Percentiles rank a stretch among this genome's conserved stretches.
Evolutionary conservation across 192 early-diverging fungal genomes (phyloP).

Genomic region (Coemansia sp.): DNA sequence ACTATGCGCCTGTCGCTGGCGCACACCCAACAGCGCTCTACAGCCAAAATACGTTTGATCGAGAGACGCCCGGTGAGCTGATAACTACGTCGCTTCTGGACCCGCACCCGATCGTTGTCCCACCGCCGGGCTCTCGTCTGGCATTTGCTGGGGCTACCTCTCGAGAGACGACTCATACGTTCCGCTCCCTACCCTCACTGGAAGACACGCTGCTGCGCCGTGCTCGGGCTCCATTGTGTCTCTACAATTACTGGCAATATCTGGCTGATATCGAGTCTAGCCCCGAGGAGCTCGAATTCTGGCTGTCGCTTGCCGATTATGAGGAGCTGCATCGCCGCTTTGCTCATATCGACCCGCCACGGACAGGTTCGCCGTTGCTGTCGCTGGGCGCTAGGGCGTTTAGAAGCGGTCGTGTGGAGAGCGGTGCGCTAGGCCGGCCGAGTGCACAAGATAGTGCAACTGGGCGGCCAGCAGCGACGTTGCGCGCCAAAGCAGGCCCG

Average conservation of each 20-base stretch:
- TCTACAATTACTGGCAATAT: conserved; percentile 78
- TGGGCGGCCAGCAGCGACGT: conserved; percentile 13
- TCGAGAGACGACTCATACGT: conserved; percentile 26
- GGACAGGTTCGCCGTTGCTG: conserved; percentile 11
- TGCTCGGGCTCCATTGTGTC: conserved; percentile 70
- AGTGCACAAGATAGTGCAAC: conserved; percentile 13
- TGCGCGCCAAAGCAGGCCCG: conserved; percentile 1
- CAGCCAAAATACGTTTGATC: conserved; percentile 15
- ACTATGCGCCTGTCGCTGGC: not conserved
- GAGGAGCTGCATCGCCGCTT: conserved; percentile 69
- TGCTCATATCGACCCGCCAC: conserved; percentile 27
- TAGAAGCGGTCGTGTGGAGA: conserved; percentile 43
- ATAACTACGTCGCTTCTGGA: conserved; percentile 47
- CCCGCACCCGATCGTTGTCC: conserved; percentile 52
- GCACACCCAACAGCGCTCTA: not conserved
- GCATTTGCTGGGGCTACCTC: conserved; percentile 48
- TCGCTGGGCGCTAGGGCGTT: conserved; percentile 8
- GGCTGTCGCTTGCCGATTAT: conserved; percentile 72
- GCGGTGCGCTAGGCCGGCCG: conserved; percentile 36
- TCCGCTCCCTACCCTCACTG: conserved; percentile 65
- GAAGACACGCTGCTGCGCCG: conserved; percentile 70
- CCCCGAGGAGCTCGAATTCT: conserved; percentile 78
- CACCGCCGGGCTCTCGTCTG: conserved; percentile 49
- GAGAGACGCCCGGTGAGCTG: conserved; percentile 2
- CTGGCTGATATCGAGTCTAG: conserved; percentile 67